Conservation (phyloP, 2,329 filamentous ascomycete species). For the Aschersonia sp. region DNA sequence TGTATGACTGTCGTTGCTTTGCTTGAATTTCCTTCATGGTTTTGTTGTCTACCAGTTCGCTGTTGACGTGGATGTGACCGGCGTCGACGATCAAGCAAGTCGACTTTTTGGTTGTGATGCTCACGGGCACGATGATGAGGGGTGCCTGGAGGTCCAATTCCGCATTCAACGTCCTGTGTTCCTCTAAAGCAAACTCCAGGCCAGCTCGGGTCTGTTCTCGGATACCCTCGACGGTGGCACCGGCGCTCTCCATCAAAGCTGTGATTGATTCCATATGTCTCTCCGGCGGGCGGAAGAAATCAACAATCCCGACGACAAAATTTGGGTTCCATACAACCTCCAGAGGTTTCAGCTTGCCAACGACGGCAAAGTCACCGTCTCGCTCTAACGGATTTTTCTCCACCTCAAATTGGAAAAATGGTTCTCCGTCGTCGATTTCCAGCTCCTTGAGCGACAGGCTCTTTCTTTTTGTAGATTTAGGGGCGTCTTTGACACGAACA, state of each 20-base stretch:
- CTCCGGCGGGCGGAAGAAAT: slow-evolving; percentile 93
- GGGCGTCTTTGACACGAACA: slow-evolving; percentile 83
- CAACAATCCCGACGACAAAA: slow-evolving; percentile 77
- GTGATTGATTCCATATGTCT: slow-evolving; percentile 97
- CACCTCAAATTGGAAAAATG: slow-evolving; percentile 83
- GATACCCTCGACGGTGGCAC: slow-evolving; percentile 87
- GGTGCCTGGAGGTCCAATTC: slow-evolving; percentile 91
- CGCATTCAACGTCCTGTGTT: slow-evolving; percentile 96
- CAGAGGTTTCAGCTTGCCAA: slow-evolving; percentile 82
- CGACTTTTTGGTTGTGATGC: slow-evolving; percentile 65
- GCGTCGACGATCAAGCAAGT: slow-evolving; percentile 91
- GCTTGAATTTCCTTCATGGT: slow-evolving; percentile 80
- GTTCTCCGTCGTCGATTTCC: slow-evolving; percentile 42
- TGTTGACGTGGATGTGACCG: slow-evolving; percentile 87
- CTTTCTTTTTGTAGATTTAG: slow-evolving; percentile 30
- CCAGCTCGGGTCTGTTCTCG: slow-evolving; percentile 92
- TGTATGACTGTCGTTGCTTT: slow-evolving; percentile 79
- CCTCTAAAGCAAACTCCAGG: slow-evolving; percentile 88
- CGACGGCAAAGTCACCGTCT: slow-evolving; percentile 79
- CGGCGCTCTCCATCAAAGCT: slow-evolving; percentile 87
- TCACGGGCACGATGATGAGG: slow-evolving; percentile 90
- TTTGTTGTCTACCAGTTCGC: slow-evolving; percentile 83
- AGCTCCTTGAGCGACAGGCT: slow-evolving; percentile 39
- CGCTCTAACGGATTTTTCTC: slow-evolving; percentile 92
- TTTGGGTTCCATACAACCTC: slow-evolving; percentile 97